Evolutionary conservation across 176 grass and related monocot genomes (phyloP).

Genomic region (Luzula sylvatica): DNA sequence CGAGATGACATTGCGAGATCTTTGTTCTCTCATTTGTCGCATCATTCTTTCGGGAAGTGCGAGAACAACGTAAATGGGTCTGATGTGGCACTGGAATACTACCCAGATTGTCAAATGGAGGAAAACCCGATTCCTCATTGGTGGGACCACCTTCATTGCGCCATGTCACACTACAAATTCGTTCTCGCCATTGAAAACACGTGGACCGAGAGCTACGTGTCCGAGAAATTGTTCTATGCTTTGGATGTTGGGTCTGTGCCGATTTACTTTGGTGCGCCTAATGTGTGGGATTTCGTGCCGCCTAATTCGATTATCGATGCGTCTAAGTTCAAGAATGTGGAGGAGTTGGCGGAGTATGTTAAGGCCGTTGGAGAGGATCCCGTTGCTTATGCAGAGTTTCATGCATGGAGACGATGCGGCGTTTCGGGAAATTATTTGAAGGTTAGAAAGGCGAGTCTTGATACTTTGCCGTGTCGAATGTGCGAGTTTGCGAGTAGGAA

Average conservation of each 20-base stretch:
- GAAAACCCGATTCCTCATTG: constrained; percentile 25
- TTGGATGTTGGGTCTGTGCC: constrained; percentile 41
- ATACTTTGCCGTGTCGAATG: constrained; percentile 47
- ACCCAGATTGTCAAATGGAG: constrained; percentile 32
- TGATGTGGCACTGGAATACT: constrained; percentile 27
- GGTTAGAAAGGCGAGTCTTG: constrained; percentile 27
- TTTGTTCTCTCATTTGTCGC: constrained; percentile 25
- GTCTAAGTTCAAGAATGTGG: constrained; percentile 25
- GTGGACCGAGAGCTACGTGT: constrained; percentile 34
- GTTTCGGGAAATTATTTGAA: constrained; percentile 41
- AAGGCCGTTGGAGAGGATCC: constrained; percentile 40
- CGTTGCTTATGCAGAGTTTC: constrained; percentile 50
- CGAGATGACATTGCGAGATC: constrained; percentile 25
- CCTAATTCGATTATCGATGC: constrained; percentile 46
- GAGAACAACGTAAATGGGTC: constrained; percentile 42
- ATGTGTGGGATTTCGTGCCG: constrained; percentile 41
- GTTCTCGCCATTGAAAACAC: constrained; percentile 57
- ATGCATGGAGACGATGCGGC: constrained; percentile 49
- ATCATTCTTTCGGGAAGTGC: constrained; percentile 42
- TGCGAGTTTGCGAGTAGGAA: constrained; percentile 41
- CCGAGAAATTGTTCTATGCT: constrained; percentile 52
- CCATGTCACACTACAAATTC: constrained; percentile 63
- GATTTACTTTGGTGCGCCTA: constrained; percentile 41
- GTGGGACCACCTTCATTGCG: constrained; percentile 57
- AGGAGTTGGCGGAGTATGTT: constrained; percentile 35